A percentile compares a stretch with the other conserved stretches of the same genome.
phyloP scores from a whole-genome alignment of 495 filamentous ascomycete species.

The Tuber indicum region DNA sequence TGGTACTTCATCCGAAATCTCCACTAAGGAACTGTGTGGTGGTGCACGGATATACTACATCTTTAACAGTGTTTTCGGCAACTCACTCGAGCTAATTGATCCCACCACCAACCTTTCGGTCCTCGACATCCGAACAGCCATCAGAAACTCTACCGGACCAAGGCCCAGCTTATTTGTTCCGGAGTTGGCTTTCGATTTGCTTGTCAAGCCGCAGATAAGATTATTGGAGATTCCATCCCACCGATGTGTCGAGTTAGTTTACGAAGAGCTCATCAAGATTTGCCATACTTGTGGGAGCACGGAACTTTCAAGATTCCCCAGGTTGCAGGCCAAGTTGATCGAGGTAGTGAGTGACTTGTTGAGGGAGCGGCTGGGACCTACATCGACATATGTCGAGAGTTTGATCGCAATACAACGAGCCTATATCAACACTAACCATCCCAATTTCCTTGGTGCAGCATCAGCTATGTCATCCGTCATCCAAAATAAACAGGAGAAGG shows the following conservation, averaged over 20 bases:
- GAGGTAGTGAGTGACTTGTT: slow-evolving; percentile 97
- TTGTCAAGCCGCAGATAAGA: slow-evolving; percentile 98
- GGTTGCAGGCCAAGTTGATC: slow-evolving; percentile 92
- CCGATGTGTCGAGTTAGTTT: slow-evolving; percentile 93
- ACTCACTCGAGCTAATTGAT: slow-evolving; percentile 91
- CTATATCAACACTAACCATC: slow-evolving; percentile 99
- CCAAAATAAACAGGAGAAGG: slow-evolving; percentile 84
- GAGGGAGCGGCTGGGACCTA: slow-evolving; percentile 81
- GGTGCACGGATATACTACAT: slow-evolving; percentile 98
- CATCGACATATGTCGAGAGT: slow-evolving; percentile 85
- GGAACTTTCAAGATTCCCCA: slow-evolving; percentile 83
- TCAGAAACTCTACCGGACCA: slow-evolving; percentile 95
- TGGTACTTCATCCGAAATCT: slow-evolving; percentile 95
- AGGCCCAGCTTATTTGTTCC: slow-evolving; percentile 94
- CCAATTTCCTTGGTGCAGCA: slow-evolving; percentile 94
- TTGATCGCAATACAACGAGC: slow-evolving; percentile 94
- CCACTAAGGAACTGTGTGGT: slow-evolving; percentile 95
- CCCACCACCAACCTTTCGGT: slow-evolving; percentile 90
- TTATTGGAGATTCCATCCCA: slow-evolving; percentile 92
- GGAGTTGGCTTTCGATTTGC: slow-evolving; percentile 91
- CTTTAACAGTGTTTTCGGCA: slow-evolving; percentile 98
- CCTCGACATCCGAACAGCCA: slow-evolving; percentile 95
- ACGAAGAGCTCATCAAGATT: slow-evolving; percentile 98
- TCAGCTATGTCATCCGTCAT: slow-evolving; percentile 98
- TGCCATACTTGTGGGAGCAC: slow-evolving; percentile 97